A percentile compares a stretch with the other conserved stretches of the same genome.
Evolutionary conservation across 768 basidiomycete species (phyloP).

Genomic region (Asterophora lycoperdoides): DNA sequence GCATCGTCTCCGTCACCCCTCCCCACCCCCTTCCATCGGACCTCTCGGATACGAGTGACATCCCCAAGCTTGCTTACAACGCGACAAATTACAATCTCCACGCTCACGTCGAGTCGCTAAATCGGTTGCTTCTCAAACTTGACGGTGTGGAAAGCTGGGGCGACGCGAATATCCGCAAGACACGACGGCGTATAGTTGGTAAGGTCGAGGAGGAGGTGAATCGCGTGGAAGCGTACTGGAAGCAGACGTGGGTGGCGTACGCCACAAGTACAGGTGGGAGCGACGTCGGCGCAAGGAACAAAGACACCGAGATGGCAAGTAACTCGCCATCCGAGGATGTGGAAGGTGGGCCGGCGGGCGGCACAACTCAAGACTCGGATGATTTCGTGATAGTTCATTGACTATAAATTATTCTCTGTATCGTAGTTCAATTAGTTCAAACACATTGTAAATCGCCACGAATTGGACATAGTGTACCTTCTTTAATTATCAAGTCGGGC

Average conservation of each 20-base stretch:
- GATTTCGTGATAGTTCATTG: too few species aligned
- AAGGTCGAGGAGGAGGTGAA: slow-evolving; percentile 58
- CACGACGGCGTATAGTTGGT: slow-evolving; percentile 49
- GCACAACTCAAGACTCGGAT: too few species aligned
- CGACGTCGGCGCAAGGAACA: background rate
- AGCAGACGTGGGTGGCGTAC: slow-evolving; percentile 31
- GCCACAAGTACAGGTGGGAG: background rate
- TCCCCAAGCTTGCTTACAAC: slow-evolving; percentile 55
- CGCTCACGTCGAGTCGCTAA: slow-evolving; percentile 57
- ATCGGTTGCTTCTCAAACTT: slow-evolving; percentile 58
- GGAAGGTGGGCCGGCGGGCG: too few species aligned
- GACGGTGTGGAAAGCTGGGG: slow-evolving; percentile 69
- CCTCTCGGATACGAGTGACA: slow-evolving; percentile 11
- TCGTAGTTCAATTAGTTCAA: too few species aligned
- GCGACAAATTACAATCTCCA: slow-evolving; percentile 56
- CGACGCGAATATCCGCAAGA: slow-evolving; percentile 44
- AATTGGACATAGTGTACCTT: too few species aligned
- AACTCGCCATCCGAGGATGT: too few species aligned
- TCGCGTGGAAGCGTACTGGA: slow-evolving; percentile 45
- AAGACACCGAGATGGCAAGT: too few species aligned
- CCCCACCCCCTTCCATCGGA: slow-evolving; percentile 16
- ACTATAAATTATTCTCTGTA: too few species aligned
- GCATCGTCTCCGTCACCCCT: slow-evolving; percentile 25
- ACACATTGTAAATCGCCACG: too few species aligned
- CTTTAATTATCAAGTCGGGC: too few species aligned